Percentiles rank a stretch among this genome's conserved stretches.
phyloP scores from a whole-genome alignment of 305 asterid species.

The Fraxinus platypoda region DNA sequence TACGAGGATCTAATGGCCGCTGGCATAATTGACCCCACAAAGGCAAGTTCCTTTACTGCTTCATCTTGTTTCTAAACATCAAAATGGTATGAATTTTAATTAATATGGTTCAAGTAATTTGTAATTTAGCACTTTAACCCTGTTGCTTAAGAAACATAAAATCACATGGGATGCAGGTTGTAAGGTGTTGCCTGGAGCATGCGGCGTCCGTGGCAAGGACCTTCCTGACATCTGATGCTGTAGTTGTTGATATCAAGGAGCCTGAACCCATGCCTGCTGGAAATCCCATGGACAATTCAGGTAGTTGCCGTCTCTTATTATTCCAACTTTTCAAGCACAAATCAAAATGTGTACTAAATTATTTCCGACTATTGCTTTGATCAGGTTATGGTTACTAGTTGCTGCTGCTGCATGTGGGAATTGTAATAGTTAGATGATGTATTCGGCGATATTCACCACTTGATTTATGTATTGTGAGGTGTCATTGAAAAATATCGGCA shows the following conservation, averaged over 20 bases:
- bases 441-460: not conserved
- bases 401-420: not conserved
- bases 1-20: conserved; percentile 62
- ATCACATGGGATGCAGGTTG: conserved; percentile 31
- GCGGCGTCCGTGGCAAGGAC: conserved; percentile 49
- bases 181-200: conserved; percentile 52
- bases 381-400: not conserved
- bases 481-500: not conserved
- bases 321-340: not conserved
- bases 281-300: conserved; percentile 51
- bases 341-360: not conserved
- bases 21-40: conserved; percentile 70
- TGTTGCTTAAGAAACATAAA: not conserved
- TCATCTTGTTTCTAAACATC: not conserved
- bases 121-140: not conserved
- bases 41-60: conserved; percentile 31
- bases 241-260: conserved; percentile 44
- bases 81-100: not conserved
- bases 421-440: not conserved
- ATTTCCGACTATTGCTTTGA: not conserved
- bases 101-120: not conserved
- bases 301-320: not conserved
- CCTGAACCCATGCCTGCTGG: conserved; percentile 33
- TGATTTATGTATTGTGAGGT: not conserved
- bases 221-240: conserved; percentile 46